Conservation (phyloP, 1,284 basidiomycete species). For the Cystobasidium sp. region DNA sequence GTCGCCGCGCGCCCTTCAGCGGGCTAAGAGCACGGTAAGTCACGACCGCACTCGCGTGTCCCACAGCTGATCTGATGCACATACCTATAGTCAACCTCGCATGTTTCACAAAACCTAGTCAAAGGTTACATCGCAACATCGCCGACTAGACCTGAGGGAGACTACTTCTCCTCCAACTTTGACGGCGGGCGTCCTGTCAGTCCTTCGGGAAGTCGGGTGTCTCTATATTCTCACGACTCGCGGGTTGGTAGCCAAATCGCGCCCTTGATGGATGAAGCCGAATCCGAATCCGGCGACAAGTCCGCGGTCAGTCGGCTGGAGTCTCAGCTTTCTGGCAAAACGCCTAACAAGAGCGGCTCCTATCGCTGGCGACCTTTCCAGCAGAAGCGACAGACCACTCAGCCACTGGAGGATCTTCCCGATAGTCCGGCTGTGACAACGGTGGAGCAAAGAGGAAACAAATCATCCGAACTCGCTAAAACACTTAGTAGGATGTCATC, state of each 20-base stretch:
- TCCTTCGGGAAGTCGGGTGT: background rate
- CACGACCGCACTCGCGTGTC: background rate
- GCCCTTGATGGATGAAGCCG: background rate
- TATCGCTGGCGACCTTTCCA: conserved; percentile 38
- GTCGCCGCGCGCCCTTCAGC: conserved; percentile 32
- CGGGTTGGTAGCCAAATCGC: conserved; percentile 6
- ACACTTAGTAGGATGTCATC: conserved; percentile 31
- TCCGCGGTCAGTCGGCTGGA: conserved; percentile 20
- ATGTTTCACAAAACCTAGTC: conserved; percentile 39
- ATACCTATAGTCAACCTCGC: conserved; percentile 31
- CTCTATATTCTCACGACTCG: conserved; percentile 10
- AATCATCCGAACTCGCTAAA: conserved; percentile 25
- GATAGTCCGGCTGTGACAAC: conserved; percentile 27
- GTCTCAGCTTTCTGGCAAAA: conserved; percentile 11
- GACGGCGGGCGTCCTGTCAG: background rate
- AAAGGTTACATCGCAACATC: conserved; percentile 22
- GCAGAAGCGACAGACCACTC: background rate
- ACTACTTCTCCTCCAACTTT: background rate
- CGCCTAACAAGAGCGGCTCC: background rate
- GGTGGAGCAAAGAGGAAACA: background rate
- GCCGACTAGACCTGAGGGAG: conserved; percentile 8
- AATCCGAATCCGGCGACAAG: background rate
- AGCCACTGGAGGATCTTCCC: conserved; percentile 15
- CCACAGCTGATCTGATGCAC: background rate
- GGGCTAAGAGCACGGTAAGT: conserved; percentile 39